These are phyloP conservation scores for Jacaranda copaia DNA, from an alignment of 257 asterid genomes.

Conservation along the genomic window DNA sequence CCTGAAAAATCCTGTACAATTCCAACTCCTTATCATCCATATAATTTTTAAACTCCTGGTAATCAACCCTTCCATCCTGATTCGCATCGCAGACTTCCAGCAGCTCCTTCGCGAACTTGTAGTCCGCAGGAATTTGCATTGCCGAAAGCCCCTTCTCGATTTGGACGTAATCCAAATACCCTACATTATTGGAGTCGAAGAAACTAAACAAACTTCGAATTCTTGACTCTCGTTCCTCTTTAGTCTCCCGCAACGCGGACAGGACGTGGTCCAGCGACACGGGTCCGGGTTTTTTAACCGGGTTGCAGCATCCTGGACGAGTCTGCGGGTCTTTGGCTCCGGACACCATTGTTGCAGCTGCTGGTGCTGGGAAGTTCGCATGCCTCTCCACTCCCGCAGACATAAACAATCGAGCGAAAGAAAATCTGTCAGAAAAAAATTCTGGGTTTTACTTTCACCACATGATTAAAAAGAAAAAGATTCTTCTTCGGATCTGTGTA, in stretches of 20 bases:
- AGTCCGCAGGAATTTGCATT: constrained; percentile 90
- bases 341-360: constrained; percentile 55
- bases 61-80: constrained; percentile 95
- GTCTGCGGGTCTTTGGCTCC: constrained; percentile 37
- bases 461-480: constrained; percentile 7
- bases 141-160: constrained; percentile 92
- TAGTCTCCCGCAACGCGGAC: constrained; percentile 82
- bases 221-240: constrained; percentile 81
- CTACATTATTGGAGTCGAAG: constrained; percentile 74
- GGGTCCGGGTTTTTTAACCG: constrained; percentile 87
- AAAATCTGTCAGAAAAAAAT: not conserved
- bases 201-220: constrained; percentile 75
- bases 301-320: constrained; percentile 77
- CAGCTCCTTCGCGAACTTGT: constrained; percentile 96
- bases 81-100: constrained; percentile 81
- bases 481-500: constrained; percentile 44
- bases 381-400: constrained; percentile 64
- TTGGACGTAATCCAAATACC: constrained; percentile 71
- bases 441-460: constrained; percentile 24
- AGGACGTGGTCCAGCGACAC: constrained; percentile 87
- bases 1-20: constrained; percentile 89
- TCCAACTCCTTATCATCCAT: constrained; percentile 99
- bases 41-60: constrained; percentile 87
- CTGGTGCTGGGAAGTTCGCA: constrained; percentile 59
- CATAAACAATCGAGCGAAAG: constrained; percentile 31